Evolutionary conservation across 2,329 filamentous ascomycete species (phyloP).

Genomic region (Pseudopithomyces chartarum): DNA sequence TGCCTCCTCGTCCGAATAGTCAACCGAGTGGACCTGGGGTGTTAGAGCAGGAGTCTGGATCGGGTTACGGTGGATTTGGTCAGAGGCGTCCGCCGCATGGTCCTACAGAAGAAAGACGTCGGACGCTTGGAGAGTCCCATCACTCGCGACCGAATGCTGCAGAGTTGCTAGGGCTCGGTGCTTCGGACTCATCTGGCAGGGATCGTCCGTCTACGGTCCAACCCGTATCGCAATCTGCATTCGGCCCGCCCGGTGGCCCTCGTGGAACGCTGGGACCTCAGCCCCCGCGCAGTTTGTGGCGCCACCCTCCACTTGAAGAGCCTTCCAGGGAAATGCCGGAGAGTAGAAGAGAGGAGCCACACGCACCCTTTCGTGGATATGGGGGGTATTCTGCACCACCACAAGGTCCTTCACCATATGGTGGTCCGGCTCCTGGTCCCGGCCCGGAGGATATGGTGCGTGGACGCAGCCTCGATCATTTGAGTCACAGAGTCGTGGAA

Average conservation of each 20-base stretch:
- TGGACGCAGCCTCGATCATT: conserved; percentile 37
- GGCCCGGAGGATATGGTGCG: conserved; percentile 39
- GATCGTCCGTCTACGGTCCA: conserved; percentile 47
- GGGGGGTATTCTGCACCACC: conserved; percentile 34
- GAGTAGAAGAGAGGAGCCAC: conserved; percentile 35
- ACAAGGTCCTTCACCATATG: conserved; percentile 30
- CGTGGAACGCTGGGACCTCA: conserved; percentile 20
- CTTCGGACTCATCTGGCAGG: conserved; percentile 27
- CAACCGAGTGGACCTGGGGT: conserved; percentile 41
- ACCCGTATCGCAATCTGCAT: conserved; percentile 44
- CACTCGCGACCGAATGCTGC: conserved; percentile 39
- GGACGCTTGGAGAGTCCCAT: conserved; percentile 43
- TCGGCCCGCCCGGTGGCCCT: conserved; percentile 42
- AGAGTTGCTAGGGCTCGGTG: conserved; percentile 32
- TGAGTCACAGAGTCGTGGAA: conserved; percentile 41
- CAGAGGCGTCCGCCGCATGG: conserved; percentile 35
- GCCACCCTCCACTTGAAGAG: conserved; percentile 32
- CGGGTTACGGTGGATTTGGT: conserved; percentile 28
- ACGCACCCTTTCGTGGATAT: conserved; percentile 34
- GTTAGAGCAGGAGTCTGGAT: conserved; percentile 27
- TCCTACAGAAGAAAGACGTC: conserved; percentile 37
- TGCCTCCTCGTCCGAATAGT: conserved; percentile 48
- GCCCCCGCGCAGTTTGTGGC: conserved; percentile 38
- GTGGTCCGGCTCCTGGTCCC: conserved; percentile 21
- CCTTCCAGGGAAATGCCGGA: conserved; percentile 32